Percentiles rank a stretch among this genome's conserved stretches.
Evolutionary conservation across 345 rosid species (phyloP).

Genomic region (Trapa incisa): DNA sequence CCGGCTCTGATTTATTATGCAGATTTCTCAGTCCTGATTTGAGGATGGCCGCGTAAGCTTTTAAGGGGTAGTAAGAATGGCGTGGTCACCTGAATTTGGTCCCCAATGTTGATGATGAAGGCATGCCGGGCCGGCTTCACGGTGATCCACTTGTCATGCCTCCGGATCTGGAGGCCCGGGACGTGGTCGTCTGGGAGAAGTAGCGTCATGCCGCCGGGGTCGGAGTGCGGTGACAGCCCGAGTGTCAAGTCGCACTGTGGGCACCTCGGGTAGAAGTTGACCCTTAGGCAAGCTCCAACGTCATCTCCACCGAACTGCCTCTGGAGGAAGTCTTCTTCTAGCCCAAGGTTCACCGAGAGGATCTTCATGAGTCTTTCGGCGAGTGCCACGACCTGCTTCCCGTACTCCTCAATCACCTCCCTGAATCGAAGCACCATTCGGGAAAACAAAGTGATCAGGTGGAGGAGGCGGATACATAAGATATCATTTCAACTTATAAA

Average conservation of each 20-base stretch:
- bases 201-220: slow-evolving; percentile 84
- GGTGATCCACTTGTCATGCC: slow-evolving; percentile 53
- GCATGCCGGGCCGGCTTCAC: slow-evolving; percentile 80
- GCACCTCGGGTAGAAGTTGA: slow-evolving; percentile 83
- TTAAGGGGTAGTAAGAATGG: neutral
- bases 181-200: slow-evolving; percentile 68
- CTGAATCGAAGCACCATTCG: slow-evolving; percentile 16
- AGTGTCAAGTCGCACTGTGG: slow-evolving; percentile 81
- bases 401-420: slow-evolving; percentile 64
- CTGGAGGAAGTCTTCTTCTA: slow-evolving; percentile 39
- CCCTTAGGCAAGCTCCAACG: slow-evolving; percentile 67
- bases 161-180: slow-evolving; percentile 71
- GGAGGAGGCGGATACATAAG: too few relatives aligned
- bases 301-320: slow-evolving; percentile 63
- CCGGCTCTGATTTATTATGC: neutral
- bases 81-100: slow-evolving; percentile 66
- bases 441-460: too few relatives aligned
- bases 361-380: slow-evolving; percentile 59
- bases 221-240: slow-evolving; percentile 82
- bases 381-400: slow-evolving; percentile 43
- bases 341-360: slow-evolving; percentile 55
- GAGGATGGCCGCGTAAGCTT: too few relatives aligned
- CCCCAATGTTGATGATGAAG: slow-evolving; percentile 85
- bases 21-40: neutral
- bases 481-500: too few relatives aligned